Evolutionary conservation across 2,329 filamentous ascomycete species (phyloP).

Genomic region (Penicillium concentricum): DNA sequence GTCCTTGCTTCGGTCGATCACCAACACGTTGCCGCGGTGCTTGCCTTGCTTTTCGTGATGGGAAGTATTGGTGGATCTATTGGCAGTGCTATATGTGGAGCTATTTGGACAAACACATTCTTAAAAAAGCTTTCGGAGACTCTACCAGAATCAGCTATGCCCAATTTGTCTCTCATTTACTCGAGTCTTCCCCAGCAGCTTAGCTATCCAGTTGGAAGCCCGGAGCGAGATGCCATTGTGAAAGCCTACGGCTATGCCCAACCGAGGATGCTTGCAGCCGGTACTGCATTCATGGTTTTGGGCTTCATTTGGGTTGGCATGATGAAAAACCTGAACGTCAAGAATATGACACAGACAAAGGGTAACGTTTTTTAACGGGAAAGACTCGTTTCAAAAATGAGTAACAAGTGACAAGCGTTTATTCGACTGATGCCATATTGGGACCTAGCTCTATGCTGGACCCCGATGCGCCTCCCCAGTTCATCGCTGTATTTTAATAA

Average conservation of each 20-base stretch:
- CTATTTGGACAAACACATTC: conserved; percentile 62
- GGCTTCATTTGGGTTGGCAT: conserved; percentile 45
- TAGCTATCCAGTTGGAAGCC: conserved; percentile 42
- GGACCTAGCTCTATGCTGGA: too few species aligned
- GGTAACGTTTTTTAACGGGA: conserved; percentile 27
- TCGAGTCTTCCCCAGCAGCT: conserved; percentile 49
- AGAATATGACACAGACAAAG: conserved; percentile 50
- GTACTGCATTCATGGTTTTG: conserved; percentile 45
- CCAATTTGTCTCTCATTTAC: conserved; percentile 44
- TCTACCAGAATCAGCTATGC: conserved; percentile 37
- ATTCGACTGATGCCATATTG: too few species aligned
- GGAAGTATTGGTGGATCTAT: conserved; percentile 54
- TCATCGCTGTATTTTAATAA: too few species aligned
- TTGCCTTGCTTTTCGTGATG: conserved; percentile 57
- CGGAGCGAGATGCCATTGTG: conserved; percentile 56
- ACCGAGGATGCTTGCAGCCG: conserved; percentile 53
- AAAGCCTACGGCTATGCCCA: conserved; percentile 58
- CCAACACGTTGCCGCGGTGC: conserved; percentile 54
- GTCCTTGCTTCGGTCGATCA: conserved; percentile 55
- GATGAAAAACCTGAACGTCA: conserved; percentile 52
- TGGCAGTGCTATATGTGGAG: conserved; percentile 55
- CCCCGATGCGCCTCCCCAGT: too few species aligned
- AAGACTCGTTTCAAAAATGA: too few species aligned
- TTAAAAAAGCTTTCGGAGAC: conserved; percentile 44
- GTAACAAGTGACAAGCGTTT: too few species aligned